Evolutionary conservation across 768 basidiomycete genomes (phyloP).

Genomic region (Crepidotus variabilis): DNA sequence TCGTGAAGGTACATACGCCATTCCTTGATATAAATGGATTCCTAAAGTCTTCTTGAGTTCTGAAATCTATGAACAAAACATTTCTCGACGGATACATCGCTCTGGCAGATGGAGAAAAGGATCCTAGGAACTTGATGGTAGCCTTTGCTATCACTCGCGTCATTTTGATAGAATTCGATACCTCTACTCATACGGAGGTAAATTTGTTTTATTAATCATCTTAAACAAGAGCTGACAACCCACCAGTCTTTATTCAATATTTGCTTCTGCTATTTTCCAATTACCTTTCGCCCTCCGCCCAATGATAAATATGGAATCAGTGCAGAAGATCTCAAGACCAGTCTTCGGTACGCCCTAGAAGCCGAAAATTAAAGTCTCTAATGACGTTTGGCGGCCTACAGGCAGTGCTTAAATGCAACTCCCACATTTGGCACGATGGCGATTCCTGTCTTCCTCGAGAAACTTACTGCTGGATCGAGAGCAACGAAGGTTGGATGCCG

Average conservation of each 20-base stretch:
- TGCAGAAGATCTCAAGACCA: constrained; percentile 74
- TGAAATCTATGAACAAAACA: constrained; percentile 66
- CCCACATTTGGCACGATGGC: constrained; percentile 82
- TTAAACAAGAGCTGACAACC: constrained; percentile 1
- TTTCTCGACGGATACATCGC: constrained; percentile 75
- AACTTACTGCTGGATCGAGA: constrained; percentile 78
- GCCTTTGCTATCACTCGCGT: constrained; percentile 89
- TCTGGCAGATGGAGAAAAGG: constrained; percentile 95
- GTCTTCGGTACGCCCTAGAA: constrained; percentile 51
- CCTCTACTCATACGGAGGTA: constrained; percentile 74
- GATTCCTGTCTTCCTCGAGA: constrained; percentile 87
- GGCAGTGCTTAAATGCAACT: constrained; percentile 72
- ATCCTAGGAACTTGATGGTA: constrained; percentile 88
- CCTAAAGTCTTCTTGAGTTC: constrained; percentile 33
- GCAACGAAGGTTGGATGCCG: constrained; percentile 65
- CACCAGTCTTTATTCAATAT: constrained; percentile 86
- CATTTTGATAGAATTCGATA: constrained; percentile 85
- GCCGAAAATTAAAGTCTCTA: background rate
- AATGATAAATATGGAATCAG: constrained; percentile 93
- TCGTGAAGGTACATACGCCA: constrained; percentile 48
- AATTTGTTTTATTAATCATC: background rate
- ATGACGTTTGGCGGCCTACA: constrained; percentile 21
- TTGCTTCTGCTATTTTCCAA: constrained; percentile 97
- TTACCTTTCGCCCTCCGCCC: constrained; percentile 91
- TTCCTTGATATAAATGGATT: background rate